Evolutionary conservation across 1,284 basidiomycete species (phyloP), one percentile per base, ranked within the genome.

Genomic region (Apiotrichum porosum): DNA sequence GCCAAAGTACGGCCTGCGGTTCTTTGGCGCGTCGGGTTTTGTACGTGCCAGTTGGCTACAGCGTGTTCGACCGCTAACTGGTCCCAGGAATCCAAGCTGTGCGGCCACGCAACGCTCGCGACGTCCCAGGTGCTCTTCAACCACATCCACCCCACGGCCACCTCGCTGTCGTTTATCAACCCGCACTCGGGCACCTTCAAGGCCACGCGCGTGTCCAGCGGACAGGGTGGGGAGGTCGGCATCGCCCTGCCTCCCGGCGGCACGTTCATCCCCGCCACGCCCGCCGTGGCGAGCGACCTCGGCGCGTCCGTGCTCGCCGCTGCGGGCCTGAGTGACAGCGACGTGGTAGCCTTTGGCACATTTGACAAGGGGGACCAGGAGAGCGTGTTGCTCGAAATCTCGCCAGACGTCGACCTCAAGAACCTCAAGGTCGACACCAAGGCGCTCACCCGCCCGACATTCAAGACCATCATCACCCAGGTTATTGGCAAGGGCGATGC

Each of bases 51-150:
- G 8, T 6, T 28, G 26, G 26, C 8, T 28, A 6, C 26, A 12
- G 12, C 26, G 26, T 6, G 26, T 6, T 28, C 26, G 26, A 28
- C 26, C 33, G 30, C 44, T 49, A 30, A 47, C 35, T 32, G 10
- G 12, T 13, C 23, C 13, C 41, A 68, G 65, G 66, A 69, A 56
- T 57, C 63, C 1, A 39, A 44, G 1, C 48, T 69, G 14, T 69
- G 66, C 49, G 66, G 66, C 1, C 66, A 69, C 47, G 65, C 62
- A 3, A 67, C 65, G 2, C 49, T 65, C 1, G 66, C 65, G 0
- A 44, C 66, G 0, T 52, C 65, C 4, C 14, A 9, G 2, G 38
- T 54, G 4, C 21, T 54, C 22, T 49, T 51, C 32, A 41, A 41
- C 1, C 32, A 10, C 9, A 49, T 63, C 31, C 59, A 59, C 47